These are phyloP conservation scores for Abelmoschus esculentus DNA, from an alignment of 345 rosid genomes.

Conservation along the genomic window DNA sequence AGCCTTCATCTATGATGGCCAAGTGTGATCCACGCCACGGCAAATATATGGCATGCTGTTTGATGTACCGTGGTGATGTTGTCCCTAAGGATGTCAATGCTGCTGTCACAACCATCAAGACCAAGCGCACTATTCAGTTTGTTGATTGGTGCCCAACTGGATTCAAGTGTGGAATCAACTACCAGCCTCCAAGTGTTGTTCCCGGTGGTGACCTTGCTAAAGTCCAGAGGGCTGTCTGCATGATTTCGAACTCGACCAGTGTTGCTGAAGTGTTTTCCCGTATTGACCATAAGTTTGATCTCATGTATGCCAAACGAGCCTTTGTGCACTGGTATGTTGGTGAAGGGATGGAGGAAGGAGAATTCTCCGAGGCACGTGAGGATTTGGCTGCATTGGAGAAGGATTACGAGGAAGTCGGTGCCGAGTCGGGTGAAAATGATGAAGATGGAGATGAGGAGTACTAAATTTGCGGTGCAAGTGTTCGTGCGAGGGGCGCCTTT, in stretches of 20 bases:
- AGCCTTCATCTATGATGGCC: constrained; percentile 3
- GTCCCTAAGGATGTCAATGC: background rate
- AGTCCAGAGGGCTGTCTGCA: background rate
- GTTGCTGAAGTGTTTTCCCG: background rate
- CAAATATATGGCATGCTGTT: background rate
- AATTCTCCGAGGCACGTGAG: background rate
- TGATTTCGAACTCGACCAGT: background rate
- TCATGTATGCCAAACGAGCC: background rate
- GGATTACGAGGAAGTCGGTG: background rate
- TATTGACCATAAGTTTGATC: background rate
- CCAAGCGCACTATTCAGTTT: background rate
- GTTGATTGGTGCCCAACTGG: background rate
- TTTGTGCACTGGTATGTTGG: background rate
- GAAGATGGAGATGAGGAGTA: background rate
- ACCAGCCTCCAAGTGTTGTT: background rate
- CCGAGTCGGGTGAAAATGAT: background rate
- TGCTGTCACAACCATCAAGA: background rate
- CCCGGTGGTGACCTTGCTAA: background rate
- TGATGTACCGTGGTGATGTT: constrained; percentile 1
- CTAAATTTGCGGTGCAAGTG: background rate
- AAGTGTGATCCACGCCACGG: background rate
- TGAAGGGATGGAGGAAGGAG: background rate
- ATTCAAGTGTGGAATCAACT: background rate
- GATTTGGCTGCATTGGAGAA: constrained; percentile 1
- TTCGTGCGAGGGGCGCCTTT: background rate